Percentiles rank a stretch among this genome's conserved stretches.
phyloP scores from a whole-genome alignment of 345 rosid species.

The Arabidopsis suecica region DNA sequence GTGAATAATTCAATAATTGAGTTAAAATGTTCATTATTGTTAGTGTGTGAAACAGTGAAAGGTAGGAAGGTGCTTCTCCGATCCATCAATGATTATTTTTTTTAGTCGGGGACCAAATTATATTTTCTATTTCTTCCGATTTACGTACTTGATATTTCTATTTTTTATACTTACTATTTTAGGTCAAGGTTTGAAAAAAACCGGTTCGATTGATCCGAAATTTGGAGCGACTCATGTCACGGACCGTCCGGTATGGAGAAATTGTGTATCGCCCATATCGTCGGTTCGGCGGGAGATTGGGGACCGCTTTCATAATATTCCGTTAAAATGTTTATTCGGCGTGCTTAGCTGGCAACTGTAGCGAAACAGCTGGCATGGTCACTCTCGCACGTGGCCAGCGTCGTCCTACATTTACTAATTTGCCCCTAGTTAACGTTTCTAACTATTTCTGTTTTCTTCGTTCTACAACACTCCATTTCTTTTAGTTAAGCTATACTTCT shows the following conservation, averaged over 20 bases:
- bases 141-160: constrained; percentile 34
- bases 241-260: constrained; percentile 37
- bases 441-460: neutral
- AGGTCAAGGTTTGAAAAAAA: constrained; percentile 14
- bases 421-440: constrained; percentile 7
- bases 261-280: constrained; percentile 30
- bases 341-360: constrained; percentile 46
- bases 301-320: constrained; percentile 28
- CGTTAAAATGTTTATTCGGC: constrained; percentile 37
- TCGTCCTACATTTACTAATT: neutral
- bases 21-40: neutral
- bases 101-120: constrained; percentile 26
- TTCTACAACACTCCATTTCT: neutral
- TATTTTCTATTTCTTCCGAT: neutral
- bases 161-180: constrained; percentile 15
- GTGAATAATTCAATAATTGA: constrained; percentile 10
- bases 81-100: constrained; percentile 23
- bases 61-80: neutral
- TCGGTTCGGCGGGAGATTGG: constrained; percentile 24
- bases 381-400: constrained; percentile 41
- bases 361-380: constrained; percentile 47
- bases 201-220: constrained; percentile 32
- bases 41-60: constrained; percentile 29
- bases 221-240: constrained; percentile 33
- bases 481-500: neutral